phyloP scores from a whole-genome alignment of 176 grass and related monocot genomes.

The Thinopyrum elongatum region DNA sequence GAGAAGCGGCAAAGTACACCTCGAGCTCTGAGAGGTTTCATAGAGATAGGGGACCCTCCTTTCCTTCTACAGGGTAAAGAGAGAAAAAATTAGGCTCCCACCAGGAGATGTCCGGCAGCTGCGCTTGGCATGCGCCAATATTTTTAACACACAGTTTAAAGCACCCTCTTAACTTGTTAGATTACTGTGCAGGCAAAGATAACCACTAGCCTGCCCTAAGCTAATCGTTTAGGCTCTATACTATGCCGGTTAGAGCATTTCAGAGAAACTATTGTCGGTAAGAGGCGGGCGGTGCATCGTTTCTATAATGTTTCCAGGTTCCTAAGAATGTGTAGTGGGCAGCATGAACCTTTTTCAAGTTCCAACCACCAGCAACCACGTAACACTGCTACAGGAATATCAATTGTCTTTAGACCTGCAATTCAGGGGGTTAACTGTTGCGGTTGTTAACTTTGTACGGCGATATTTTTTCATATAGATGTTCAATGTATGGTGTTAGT shows the following conservation, averaged over 20 bases:
- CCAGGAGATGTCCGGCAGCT: constrained; percentile 33
- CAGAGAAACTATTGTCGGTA: neutral
- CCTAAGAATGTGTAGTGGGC: neutral
- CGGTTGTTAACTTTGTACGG: constrained; percentile 11
- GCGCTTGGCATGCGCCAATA: neutral
- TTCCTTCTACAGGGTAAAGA: constrained; percentile 5
- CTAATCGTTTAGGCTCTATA: constrained; percentile 37
- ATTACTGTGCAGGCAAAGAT: constrained; percentile 22
- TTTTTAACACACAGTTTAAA: constrained; percentile 34
- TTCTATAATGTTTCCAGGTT: constrained; percentile 18
- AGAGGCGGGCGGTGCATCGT: neutral
- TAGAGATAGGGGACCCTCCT: constrained; percentile 11
- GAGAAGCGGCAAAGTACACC: constrained; percentile 51
- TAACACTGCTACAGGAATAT: constrained; percentile 29
- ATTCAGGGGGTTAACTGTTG: constrained; percentile 30
- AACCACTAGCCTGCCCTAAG: constrained; percentile 12
- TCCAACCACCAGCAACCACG: constrained; percentile 39
- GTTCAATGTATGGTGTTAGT: constrained; percentile 19
- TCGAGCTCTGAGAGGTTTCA: constrained; percentile 55
- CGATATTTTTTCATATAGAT: constrained; percentile 21
- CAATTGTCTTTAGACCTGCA: constrained; percentile 42
- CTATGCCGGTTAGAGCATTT: too few species aligned
- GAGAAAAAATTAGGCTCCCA: constrained; percentile 20
- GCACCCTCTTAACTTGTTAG: constrained; percentile 24
- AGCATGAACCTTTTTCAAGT: constrained; percentile 36